A percentile compares a stretch with the other conserved stretches of the same genome.
phyloP scores from a whole-genome alignment of 352 stramenopile genomes.

The Thalassiosira pacifica region DNA sequence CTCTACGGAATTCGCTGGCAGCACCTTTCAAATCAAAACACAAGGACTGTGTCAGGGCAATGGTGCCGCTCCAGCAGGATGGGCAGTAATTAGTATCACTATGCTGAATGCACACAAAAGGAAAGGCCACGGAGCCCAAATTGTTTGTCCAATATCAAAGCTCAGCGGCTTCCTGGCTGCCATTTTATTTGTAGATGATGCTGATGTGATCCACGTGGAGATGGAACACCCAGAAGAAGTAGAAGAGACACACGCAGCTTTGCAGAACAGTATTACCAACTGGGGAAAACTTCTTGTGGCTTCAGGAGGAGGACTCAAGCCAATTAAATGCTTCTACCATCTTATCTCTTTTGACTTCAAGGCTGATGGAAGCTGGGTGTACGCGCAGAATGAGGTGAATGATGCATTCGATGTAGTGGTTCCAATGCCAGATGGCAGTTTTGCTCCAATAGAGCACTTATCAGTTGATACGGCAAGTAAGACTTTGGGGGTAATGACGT shows the following conservation, averaged over 20 bases:
- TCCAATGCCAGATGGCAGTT: slow-evolving; percentile 9
- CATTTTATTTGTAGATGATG: slow-evolving; percentile 5
- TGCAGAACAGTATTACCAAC: not conserved
- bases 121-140: slow-evolving; percentile 22
- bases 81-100: slow-evolving; percentile 54
- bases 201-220: not conserved
- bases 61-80: slow-evolving; percentile 44
- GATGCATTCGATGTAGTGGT: not conserved
- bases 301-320: not conserved
- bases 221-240: not conserved
- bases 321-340: slow-evolving; percentile 17
- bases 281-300: slow-evolving; percentile 3
- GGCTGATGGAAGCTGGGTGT: not conserved
- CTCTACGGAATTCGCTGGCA: slow-evolving; percentile 20
- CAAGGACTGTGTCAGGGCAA: slow-evolving; percentile 56
- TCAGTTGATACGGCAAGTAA: not conserved
- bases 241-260: not conserved
- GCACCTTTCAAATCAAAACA: slow-evolving; percentile 21
- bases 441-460: not conserved
- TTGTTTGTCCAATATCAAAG: slow-evolving; percentile 33
- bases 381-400: not conserved
- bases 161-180: not conserved
- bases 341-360: slow-evolving; percentile 13
- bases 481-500: slow-evolving; percentile 25
- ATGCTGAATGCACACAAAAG: slow-evolving; percentile 48